phyloP scores from a whole-genome alignment of 2,329 filamentous ascomycete species.

The Xylaria hypoxylon region DNA sequence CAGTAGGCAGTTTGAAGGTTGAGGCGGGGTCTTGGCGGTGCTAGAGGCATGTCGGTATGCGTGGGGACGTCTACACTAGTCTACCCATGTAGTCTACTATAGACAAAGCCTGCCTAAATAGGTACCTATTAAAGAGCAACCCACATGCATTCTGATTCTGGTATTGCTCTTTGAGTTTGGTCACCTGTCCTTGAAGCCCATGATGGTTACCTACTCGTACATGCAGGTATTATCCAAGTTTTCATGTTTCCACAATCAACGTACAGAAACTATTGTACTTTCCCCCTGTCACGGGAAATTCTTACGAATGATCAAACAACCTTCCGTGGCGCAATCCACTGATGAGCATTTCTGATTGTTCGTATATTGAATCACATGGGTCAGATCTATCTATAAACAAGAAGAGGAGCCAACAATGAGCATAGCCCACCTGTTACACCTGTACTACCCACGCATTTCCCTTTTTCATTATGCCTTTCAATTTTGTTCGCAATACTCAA shows the following conservation, averaged over 20 bases:
- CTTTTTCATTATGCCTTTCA: background rate
- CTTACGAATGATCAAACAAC: background rate
- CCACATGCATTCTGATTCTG: too few relatives aligned
- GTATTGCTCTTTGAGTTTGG: too few relatives aligned
- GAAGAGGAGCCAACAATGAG: conserved; percentile 10
- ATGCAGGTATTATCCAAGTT: background rate
- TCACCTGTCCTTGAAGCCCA: too few relatives aligned
- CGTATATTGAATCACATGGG: conserved; percentile 23
- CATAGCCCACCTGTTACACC: conserved; percentile 22
- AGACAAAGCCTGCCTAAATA: too few relatives aligned
- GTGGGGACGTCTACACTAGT: too few relatives aligned
- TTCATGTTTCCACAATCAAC: background rate
- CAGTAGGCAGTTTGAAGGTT: too few relatives aligned
- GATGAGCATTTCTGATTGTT: conserved; percentile 7
- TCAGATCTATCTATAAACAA: conserved; percentile 3
- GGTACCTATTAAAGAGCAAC: too few relatives aligned
- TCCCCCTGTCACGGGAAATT: conserved; percentile 3
- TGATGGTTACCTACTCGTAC: too few relatives aligned
- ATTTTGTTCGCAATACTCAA: background rate
- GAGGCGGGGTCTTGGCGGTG: background rate
- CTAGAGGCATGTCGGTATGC: too few relatives aligned
- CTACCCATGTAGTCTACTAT: too few relatives aligned
- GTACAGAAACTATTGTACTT: background rate
- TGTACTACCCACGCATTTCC: background rate
- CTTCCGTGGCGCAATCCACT: conserved; percentile 13